Percentiles rank a stretch among this genome's conserved stretches.
Conservation (phyloP, 2,329 filamentous ascomycete genomes). For the Scytalidium sp. region DNA sequence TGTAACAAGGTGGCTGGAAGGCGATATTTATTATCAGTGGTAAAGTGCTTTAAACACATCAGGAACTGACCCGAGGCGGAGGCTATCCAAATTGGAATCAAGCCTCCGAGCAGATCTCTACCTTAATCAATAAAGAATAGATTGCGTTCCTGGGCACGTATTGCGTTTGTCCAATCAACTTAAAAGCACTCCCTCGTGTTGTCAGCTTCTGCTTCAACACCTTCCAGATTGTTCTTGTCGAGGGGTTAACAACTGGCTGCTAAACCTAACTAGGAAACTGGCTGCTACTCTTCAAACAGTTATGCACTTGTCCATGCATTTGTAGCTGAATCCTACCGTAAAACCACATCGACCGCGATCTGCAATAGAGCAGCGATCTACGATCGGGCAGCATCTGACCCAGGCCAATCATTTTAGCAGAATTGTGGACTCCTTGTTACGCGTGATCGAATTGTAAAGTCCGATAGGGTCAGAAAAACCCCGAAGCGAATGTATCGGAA, state of each 20-base stretch:
- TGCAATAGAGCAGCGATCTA: background rate
- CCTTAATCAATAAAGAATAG: background rate
- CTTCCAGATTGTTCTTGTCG: background rate
- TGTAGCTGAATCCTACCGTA: background rate
- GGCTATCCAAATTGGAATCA: background rate
- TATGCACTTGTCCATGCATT: background rate
- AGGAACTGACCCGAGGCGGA: background rate
- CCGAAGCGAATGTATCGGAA: too few relatives aligned
- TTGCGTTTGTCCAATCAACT: background rate
- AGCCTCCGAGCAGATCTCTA: background rate
- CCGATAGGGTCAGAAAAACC: background rate
- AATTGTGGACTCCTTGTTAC: background rate
- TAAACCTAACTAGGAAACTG: background rate
- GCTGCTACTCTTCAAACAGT: background rate
- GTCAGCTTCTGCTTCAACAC: background rate
- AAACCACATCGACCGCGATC: background rate
- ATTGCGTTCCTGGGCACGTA: background rate
- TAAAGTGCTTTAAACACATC: background rate
- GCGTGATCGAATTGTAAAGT: background rate
- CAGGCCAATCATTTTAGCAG: background rate
- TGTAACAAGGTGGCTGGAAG: background rate
- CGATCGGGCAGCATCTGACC: background rate
- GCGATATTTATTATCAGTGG: background rate
- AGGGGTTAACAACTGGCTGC: background rate
- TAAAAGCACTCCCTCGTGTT: background rate